Evolutionary conservation across 352 stramenopile genomes (phyloP).

Genomic region (Peronospora belbahrii): DNA sequence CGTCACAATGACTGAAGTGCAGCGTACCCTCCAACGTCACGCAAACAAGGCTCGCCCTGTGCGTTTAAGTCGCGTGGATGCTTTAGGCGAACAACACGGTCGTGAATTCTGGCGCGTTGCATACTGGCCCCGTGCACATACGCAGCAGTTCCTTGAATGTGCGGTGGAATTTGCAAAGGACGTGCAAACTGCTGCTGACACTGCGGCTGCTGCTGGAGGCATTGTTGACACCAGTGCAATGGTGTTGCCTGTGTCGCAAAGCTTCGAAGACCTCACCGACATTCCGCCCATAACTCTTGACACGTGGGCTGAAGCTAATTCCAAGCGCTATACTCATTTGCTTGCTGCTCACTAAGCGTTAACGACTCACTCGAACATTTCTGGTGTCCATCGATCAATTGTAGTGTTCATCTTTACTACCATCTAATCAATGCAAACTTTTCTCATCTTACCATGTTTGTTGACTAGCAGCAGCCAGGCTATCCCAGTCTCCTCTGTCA

Average conservation of each 20-base stretch:
- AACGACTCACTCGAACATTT: neutral
- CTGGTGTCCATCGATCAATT: neutral
- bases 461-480: slow-evolving; percentile 31
- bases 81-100: slow-evolving; percentile 24
- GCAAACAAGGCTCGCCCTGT: slow-evolving; percentile 32
- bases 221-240: slow-evolving; percentile 16
- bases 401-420: neutral
- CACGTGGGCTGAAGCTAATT: slow-evolving; percentile 39
- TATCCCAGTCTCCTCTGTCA: slow-evolving; percentile 35
- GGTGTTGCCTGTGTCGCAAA: slow-evolving; percentile 34
- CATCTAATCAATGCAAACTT: slow-evolving; percentile 2
- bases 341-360: slow-evolving; percentile 19
- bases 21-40: slow-evolving; percentile 28
- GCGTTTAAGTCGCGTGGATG: slow-evolving; percentile 36
- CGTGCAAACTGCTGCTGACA: slow-evolving; percentile 17
- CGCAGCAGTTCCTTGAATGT: slow-evolving; percentile 43
- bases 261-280: slow-evolving; percentile 55
- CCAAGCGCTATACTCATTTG: slow-evolving; percentile 40
- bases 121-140: slow-evolving; percentile 41
- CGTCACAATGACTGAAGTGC: slow-evolving; percentile 41
- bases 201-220: slow-evolving; percentile 8
- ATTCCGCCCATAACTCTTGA: slow-evolving; percentile 41
- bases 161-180: slow-evolving; percentile 35
- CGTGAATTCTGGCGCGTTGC: slow-evolving; percentile 52
- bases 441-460: slow-evolving; percentile 6